These are phyloP conservation scores for Tolypocladium album DNA, from an alignment of 2,329 filamentous ascomycete genomes.

Conservation along the genomic window DNA sequence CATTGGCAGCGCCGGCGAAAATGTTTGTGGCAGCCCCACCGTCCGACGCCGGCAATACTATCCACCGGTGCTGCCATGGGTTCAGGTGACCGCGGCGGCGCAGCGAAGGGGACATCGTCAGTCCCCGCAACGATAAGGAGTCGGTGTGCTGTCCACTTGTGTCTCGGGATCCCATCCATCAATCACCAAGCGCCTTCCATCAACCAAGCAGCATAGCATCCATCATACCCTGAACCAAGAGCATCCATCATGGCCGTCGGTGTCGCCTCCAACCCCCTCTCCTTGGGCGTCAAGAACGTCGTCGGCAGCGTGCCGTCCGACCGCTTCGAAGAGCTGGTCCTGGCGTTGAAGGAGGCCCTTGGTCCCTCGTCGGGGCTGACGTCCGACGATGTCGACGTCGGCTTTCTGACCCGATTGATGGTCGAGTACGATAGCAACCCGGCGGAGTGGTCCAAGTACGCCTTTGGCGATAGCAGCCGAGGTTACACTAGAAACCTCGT, in stretches of 20 bases:
- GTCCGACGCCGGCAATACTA: constrained; percentile 16
- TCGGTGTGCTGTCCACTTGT: constrained; percentile 15
- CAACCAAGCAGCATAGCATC: constrained; percentile 1
- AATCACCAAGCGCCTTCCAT: background rate
- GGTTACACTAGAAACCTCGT: constrained; percentile 84
- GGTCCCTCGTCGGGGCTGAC: constrained; percentile 74
- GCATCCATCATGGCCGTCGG: constrained; percentile 23
- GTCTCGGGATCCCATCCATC: background rate
- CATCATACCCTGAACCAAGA: background rate
- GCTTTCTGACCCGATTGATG: constrained; percentile 64
- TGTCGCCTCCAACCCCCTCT: constrained; percentile 15
- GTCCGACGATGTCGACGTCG: constrained; percentile 70
- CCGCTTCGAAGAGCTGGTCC: constrained; percentile 59
- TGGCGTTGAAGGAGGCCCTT: constrained; percentile 61
- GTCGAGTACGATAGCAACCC: constrained; percentile 57
- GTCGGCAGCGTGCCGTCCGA: constrained; percentile 20
- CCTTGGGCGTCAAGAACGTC: constrained; percentile 9
- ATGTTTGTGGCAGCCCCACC: constrained; percentile 13
- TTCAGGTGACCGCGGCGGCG: constrained; percentile 11
- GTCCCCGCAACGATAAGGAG: constrained; percentile 12
- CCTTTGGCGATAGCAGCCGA: constrained; percentile 57
- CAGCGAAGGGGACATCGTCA: constrained; percentile 6
- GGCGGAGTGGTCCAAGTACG: constrained; percentile 64
- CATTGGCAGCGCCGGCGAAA: background rate
- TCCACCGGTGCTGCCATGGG: constrained; percentile 12